These are phyloP conservation scores for Brassica nigra DNA, from an alignment of 345 rosid species.

Conservation along the genomic window DNA sequence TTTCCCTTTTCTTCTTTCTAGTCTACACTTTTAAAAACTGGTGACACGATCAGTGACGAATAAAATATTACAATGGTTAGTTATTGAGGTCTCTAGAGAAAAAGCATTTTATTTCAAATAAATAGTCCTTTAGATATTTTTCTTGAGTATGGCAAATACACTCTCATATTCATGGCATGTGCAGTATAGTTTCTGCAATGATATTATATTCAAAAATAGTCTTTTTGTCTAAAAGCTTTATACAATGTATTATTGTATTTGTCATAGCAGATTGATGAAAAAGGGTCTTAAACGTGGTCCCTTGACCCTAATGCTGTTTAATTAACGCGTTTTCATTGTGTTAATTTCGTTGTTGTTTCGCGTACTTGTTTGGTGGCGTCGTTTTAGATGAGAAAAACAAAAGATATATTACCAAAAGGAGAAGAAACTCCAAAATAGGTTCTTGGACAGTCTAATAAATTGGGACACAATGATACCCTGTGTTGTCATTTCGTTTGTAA, in stretches of 20 bases:
- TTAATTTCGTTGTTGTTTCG: not conserved
- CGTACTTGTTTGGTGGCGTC: not conserved
- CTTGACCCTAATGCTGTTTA: not conserved
- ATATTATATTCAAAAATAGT: not conserved
- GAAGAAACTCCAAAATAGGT: not conserved
- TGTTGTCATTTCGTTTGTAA: constrained; percentile 25
- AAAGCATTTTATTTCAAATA: not conserved
- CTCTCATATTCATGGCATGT: not conserved
- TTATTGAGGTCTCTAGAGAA: not conserved
- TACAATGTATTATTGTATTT: not conserved
- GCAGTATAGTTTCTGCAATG: not conserved
- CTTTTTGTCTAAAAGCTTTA: too few species aligned
- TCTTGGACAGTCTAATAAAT: not conserved
- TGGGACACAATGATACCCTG: constrained; percentile 22
- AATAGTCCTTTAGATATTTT: not conserved
- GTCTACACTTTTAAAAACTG: not conserved
- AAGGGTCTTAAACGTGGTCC: not conserved
- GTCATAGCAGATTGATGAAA: not conserved
- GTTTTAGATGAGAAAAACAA: constrained; percentile 7
- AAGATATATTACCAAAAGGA: constrained; percentile 6
- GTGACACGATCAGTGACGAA: not conserved
- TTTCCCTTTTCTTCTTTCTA: not conserved
- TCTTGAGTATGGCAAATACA: not conserved
- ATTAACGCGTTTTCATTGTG: not conserved
- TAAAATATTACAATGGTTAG: not conserved